Evolutionary conservation across 2,329 filamentous ascomycete species (phyloP).

Genomic region (Monosporascus ibericus): DNA sequence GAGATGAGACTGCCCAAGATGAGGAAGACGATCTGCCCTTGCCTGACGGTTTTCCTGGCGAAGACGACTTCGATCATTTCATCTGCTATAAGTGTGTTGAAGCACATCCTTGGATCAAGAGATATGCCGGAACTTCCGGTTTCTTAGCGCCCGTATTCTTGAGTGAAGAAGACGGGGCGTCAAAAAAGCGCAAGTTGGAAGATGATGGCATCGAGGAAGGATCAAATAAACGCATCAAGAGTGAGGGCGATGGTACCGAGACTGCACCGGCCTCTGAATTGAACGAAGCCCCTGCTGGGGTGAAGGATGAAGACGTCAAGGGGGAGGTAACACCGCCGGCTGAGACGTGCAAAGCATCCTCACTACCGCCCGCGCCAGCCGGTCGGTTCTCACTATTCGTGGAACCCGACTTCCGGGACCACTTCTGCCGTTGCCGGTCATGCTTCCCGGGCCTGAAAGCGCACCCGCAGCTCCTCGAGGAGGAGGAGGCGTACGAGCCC

Average conservation of each 20-base stretch:
- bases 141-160: conserved; percentile 70
- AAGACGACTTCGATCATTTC: conserved; percentile 84
- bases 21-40: conserved; percentile 60
- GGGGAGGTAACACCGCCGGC: conserved; percentile 5
- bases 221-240: conserved; percentile 47
- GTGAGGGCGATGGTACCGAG: conserved; percentile 24
- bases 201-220: conserved; percentile 36
- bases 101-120: conserved; percentile 84
- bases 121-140: conserved; percentile 71
- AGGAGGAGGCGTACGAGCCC: conserved; percentile 91
- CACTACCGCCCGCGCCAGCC: conserved; percentile 49
- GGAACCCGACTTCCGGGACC: conserved; percentile 68
- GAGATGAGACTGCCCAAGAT: conserved; percentile 24
- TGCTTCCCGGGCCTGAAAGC: conserved; percentile 69
- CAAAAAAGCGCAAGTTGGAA: conserved; percentile 63
- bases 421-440: conserved; percentile 74
- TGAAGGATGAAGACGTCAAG: conserved; percentile 17
- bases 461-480: conserved; percentile 80
- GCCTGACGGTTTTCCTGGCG: conserved; percentile 79
- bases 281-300: conserved; percentile 5
- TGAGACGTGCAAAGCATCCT: conserved; percentile 51
- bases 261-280: conserved; percentile 3
- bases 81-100: conserved; percentile 93
- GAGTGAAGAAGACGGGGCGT: conserved; percentile 18
- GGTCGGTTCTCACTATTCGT: conserved; percentile 77